Evolutionary conservation across 2,329 filamentous ascomycete genomes (phyloP).

Genomic region (Talaromyces funiculosus): DNA sequence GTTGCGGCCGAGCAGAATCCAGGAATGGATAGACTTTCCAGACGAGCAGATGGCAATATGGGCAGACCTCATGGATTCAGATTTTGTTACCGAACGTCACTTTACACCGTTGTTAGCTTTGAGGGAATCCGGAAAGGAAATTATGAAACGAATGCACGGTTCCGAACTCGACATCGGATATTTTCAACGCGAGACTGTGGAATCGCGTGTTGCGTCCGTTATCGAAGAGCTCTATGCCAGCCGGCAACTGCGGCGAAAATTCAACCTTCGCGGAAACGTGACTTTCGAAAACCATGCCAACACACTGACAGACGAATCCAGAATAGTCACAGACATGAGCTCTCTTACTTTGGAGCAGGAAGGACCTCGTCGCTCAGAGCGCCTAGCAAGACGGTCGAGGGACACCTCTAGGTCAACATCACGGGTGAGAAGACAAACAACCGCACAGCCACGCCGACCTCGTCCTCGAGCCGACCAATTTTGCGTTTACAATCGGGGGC

Average conservation of each 20-base stretch:
- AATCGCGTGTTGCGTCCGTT: not conserved
- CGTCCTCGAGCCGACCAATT: slow-evolving; percentile 29
- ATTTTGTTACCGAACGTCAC: not conserved
- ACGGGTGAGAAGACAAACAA: not conserved
- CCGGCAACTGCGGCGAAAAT: not conserved
- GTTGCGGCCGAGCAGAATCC: slow-evolving; percentile 16
- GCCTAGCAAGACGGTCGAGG: not conserved
- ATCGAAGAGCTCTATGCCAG: not conserved
- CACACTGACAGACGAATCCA: not conserved
- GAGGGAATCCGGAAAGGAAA: not conserved
- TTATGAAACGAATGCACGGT: not conserved
- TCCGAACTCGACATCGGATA: not conserved
- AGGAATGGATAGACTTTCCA: slow-evolving; percentile 17
- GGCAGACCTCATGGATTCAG: not conserved
- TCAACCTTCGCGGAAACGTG: not conserved
- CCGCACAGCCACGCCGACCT: slow-evolving; percentile 9
- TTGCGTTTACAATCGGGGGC: slow-evolving; percentile 16
- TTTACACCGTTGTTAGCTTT: not conserved
- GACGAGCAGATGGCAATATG: not conserved
- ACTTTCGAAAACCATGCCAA: not conserved
- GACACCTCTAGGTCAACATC: not conserved
- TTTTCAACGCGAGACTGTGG: not conserved
- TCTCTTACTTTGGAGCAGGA: slow-evolving; percentile 12
- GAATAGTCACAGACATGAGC: slow-evolving; percentile 4
- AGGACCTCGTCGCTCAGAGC: slow-evolving; percentile 14